Conservation (phyloP, 768 basidiomycete genomes). For the Psilocybe cyanescens region DNA sequence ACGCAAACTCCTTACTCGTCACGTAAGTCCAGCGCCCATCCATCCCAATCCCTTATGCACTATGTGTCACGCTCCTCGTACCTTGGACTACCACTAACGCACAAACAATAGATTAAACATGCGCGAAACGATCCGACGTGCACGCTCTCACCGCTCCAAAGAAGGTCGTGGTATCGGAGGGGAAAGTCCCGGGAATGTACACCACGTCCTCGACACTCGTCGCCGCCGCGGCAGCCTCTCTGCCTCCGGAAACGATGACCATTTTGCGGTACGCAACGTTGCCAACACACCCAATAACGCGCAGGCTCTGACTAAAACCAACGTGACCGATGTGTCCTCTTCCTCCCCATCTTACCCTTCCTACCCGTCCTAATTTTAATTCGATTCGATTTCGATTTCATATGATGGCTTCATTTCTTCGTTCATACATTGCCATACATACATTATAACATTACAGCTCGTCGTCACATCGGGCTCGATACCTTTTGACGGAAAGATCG, state of each 20-base stretch:
- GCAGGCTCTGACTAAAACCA: background rate
- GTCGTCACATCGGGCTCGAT: background rate
- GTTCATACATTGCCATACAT: background rate
- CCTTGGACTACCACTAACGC: no score
- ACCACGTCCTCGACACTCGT: slow-evolving; percentile 16
- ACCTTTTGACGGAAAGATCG: background rate
- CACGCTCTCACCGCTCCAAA: slow-evolving; percentile 13
- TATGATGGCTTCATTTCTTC: background rate
- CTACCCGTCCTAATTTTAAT: background rate
- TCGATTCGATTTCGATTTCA: no score
- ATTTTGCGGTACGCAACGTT: slow-evolving; percentile 8
- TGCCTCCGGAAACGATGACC: background rate
- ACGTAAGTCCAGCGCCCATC: slow-evolving; percentile 18
- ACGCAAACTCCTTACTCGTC: slow-evolving; percentile 23
- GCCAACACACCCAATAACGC: background rate
- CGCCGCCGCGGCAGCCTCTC: slow-evolving; percentile 9
- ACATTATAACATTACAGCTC: background rate
- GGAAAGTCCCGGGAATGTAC: slow-evolving; percentile 12
- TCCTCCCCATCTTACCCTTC: background rate
- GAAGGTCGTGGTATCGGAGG: slow-evolving; percentile 3
- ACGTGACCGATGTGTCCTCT: background rate
- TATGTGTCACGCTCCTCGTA: background rate
- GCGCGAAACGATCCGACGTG: slow-evolving; percentile 21
- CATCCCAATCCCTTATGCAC: background rate
- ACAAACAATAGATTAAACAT: slow-evolving; percentile 17